phyloP scores from a whole-genome alignment of 2,329 filamentous ascomycete genomes.

The Sporothrix euskadiensis region DNA sequence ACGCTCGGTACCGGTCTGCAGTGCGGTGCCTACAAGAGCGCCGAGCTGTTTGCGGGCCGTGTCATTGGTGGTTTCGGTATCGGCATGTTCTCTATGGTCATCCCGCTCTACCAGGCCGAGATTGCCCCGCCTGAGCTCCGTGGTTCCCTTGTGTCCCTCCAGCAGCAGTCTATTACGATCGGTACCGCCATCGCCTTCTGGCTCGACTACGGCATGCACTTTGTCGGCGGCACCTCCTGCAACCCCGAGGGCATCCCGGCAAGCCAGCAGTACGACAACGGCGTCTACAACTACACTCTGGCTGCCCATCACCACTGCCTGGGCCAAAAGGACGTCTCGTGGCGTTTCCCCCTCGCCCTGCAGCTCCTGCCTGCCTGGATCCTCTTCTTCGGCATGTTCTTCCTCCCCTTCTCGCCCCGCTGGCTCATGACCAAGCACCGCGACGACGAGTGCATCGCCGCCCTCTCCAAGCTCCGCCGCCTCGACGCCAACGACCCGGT shows the following conservation, averaged over 20 bases:
- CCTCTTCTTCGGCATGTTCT: constrained; percentile 41
- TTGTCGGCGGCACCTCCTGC: constrained; percentile 39
- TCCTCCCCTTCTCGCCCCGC: constrained; percentile 55
- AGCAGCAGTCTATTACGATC: constrained; percentile 43
- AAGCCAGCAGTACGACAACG: constrained; percentile 45
- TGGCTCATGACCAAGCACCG: constrained; percentile 45
- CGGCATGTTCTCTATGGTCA: constrained; percentile 40
- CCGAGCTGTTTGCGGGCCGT: constrained; percentile 22
- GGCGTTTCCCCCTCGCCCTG: constrained; percentile 49
- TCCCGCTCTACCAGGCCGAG: constrained; percentile 30
- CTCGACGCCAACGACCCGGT: constrained; percentile 39
- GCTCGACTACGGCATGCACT: constrained; percentile 53
- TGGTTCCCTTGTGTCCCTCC: constrained; percentile 24
- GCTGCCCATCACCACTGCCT: constrained; percentile 26
- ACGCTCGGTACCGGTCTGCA: constrained; percentile 23
- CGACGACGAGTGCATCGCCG: constrained; percentile 33
- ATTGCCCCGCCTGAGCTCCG: constrained; percentile 26
- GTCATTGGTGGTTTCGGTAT: constrained; percentile 27
- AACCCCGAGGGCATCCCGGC: constrained; percentile 48
- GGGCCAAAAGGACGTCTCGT: constrained; percentile 29
- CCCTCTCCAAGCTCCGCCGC: constrained; percentile 38
- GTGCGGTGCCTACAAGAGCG: constrained; percentile 20
- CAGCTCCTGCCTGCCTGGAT: constrained; percentile 45
- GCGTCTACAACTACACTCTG: constrained; percentile 43
- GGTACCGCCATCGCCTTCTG: constrained; percentile 56